A percentile compares a stretch with the other conserved stretches of the same genome.
phyloP scores from a whole-genome alignment of 1,139 yeast genomes.

The Debaryomyces fabryi region DNA sequence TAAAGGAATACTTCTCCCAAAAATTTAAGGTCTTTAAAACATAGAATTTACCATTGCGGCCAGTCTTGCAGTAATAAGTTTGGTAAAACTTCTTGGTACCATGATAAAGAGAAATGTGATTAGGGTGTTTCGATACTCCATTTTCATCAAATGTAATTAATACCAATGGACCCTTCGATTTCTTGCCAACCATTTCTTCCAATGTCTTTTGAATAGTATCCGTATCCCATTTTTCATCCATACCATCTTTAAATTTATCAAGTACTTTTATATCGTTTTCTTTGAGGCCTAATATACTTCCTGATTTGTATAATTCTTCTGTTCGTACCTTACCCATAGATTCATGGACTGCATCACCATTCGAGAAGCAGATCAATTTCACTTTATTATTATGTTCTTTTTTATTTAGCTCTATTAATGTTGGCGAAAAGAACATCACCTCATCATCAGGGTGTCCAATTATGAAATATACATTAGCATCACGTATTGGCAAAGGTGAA shows the following conservation, averaged over 20 bases:
- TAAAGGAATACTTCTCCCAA: slow-evolving; percentile 54
- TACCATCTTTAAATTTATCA: slow-evolving; percentile 67
- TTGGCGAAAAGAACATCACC: slow-evolving; percentile 94
- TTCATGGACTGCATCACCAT: slow-evolving; percentile 66
- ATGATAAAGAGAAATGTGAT: slow-evolving; percentile 69
- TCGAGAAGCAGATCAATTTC: slow-evolving; percentile 69
- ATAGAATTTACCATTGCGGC: slow-evolving; percentile 31
- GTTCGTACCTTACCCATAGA: slow-evolving; percentile 68
- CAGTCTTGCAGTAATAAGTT: slow-evolving; percentile 11
- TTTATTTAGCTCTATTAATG: slow-evolving; percentile 58
- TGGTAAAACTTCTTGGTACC: slow-evolving; percentile 51
- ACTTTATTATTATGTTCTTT: slow-evolving; percentile 52
- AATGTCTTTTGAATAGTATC: slow-evolving; percentile 39
- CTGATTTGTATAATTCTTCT: slow-evolving; percentile 61
- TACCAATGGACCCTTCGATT: slow-evolving; percentile 31
- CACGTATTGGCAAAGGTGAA: slow-evolving; percentile 35
- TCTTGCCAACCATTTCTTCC: slow-evolving; percentile 18
- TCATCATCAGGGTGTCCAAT: slow-evolving; percentile 99
- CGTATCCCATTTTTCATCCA: slow-evolving; percentile 68
- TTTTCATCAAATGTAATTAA: slow-evolving; percentile 77
- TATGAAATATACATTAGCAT: slow-evolving; percentile 52
- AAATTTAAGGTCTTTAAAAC: slow-evolving; percentile 50
- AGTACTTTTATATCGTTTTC: slow-evolving; percentile 48
- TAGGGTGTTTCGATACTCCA: slow-evolving; percentile 87
- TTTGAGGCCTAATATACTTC: slow-evolving; percentile 58